Conservation (phyloP, 768 basidiomycete species). For the Mycena venus region DNA sequence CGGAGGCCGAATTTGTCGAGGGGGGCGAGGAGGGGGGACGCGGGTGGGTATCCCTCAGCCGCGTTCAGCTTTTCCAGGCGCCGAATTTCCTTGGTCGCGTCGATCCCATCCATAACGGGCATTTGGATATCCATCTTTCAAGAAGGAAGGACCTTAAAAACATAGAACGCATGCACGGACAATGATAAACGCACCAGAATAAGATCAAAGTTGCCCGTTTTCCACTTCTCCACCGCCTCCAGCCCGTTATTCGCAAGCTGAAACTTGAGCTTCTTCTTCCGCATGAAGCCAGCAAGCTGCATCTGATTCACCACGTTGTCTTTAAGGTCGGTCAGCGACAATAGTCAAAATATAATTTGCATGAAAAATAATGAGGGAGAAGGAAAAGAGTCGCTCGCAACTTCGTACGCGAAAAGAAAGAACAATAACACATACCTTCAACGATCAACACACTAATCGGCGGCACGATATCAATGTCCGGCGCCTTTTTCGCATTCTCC, state of each 20-base stretch:
- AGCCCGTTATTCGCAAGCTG: slow-evolving; percentile 95
- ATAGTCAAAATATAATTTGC: background rate
- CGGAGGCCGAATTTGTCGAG: slow-evolving; percentile 28
- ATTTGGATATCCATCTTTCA: slow-evolving; percentile 99
- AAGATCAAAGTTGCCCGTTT: slow-evolving; percentile 92
- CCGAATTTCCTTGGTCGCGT: slow-evolving; percentile 96
- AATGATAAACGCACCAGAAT: slow-evolving; percentile 80
- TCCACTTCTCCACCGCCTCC: slow-evolving; percentile 97
- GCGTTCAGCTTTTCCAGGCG: slow-evolving; percentile 80
- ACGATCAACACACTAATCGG: slow-evolving; percentile 99
- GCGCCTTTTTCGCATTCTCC: slow-evolving; percentile 65
- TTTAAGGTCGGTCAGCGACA: slow-evolving; percentile 48
- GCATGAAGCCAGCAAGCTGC: slow-evolving; percentile 97
- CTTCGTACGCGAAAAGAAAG: background rate
- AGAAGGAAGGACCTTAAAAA: background rate
- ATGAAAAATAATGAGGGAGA: too few species aligned
- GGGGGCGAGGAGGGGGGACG: slow-evolving; percentile 73
- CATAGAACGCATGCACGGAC: background rate
- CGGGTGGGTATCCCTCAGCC: slow-evolving; percentile 75
- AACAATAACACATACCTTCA: slow-evolving; percentile 75
- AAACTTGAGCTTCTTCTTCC: slow-evolving; percentile 94
- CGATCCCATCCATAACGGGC: slow-evolving; percentile 98
- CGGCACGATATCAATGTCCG: slow-evolving; percentile 85
- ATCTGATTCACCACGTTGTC: slow-evolving; percentile 99
- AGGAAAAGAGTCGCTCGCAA: background rate